phyloP scores from a whole-genome alignment of 257 asterid genomes.

The Solanum gracilifrons region DNA sequence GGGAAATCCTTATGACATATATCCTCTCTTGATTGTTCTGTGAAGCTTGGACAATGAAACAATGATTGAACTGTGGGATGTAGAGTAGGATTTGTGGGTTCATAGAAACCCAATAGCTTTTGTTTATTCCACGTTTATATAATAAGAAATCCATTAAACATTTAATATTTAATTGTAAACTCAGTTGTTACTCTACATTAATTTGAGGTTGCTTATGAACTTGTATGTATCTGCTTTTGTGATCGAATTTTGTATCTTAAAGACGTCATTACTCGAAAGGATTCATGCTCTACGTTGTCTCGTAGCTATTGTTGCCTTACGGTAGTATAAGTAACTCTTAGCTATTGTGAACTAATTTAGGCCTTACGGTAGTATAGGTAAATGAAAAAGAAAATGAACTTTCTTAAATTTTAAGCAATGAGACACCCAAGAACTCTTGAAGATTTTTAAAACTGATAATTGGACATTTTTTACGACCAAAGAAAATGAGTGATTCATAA shows the following conservation, averaged over 20 bases:
- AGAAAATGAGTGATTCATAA: background rate
- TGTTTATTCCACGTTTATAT: background rate
- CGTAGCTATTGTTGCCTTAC: background rate
- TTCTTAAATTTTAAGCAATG: background rate
- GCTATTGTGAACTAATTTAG: background rate
- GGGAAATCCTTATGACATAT: background rate
- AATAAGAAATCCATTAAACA: background rate
- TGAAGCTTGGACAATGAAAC: background rate
- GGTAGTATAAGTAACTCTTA: background rate
- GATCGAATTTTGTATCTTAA: background rate
- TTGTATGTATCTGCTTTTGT: background rate
- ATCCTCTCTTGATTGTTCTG: background rate
- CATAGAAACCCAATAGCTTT: background rate
- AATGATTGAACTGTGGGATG: background rate
- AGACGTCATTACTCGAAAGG: background rate
- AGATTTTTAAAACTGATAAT: background rate
- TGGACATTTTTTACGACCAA: background rate
- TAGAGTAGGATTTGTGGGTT: background rate
- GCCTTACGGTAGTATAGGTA: background rate
- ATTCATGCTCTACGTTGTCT: background rate
- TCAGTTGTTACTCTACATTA: background rate
- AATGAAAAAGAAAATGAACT: background rate
- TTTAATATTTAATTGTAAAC: background rate
- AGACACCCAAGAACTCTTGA: background rate
- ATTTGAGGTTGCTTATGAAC: background rate